Percentiles rank a stretch among this genome's conserved stretches.
These are phyloP conservation scores for Claviceps sp. DNA, from an alignment of 2,329 filamentous ascomycete genomes.

Conservation along the genomic window DNA sequence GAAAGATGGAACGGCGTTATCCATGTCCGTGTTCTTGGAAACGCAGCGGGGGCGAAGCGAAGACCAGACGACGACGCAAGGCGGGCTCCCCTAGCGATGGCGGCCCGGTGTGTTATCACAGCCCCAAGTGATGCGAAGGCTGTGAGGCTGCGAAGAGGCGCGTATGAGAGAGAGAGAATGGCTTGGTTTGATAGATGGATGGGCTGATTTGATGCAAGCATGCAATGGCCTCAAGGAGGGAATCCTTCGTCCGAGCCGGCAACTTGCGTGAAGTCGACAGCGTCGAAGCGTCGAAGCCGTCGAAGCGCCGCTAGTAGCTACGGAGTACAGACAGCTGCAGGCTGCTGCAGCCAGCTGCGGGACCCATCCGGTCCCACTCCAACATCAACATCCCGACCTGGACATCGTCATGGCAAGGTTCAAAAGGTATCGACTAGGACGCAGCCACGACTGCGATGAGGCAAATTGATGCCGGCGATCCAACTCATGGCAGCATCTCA, in stretches of 20 bases:
- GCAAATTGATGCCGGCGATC: too few species aligned
- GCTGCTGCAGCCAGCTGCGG: not conserved
- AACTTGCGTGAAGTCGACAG: not conserved
- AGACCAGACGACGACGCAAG: not conserved
- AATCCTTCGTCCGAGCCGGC: conserved; percentile 1
- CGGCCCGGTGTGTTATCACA: not conserved
- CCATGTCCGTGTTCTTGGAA: not conserved
- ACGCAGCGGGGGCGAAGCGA: not conserved
- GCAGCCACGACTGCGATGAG: too few species aligned
- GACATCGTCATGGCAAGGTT: too few species aligned
- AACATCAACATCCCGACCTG: too few species aligned
- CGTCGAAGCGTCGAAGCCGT: not conserved
- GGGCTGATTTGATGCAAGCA: not conserved
- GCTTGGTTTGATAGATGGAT: not conserved
- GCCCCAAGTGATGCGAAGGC: not conserved
- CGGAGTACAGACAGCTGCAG: not conserved
- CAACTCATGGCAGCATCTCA: too few species aligned
- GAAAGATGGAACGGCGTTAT: not conserved
- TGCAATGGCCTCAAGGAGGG: not conserved
- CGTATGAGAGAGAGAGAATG: not conserved
- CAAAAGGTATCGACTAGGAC: too few species aligned
- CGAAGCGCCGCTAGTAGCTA: too few species aligned
- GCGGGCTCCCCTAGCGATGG: not conserved
- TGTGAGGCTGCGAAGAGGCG: not conserved
- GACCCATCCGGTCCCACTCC: not conserved